Base-by-base conservation (phyloP, 768 basidiomycete genomes). In the Obba rivulosa region DNA sequence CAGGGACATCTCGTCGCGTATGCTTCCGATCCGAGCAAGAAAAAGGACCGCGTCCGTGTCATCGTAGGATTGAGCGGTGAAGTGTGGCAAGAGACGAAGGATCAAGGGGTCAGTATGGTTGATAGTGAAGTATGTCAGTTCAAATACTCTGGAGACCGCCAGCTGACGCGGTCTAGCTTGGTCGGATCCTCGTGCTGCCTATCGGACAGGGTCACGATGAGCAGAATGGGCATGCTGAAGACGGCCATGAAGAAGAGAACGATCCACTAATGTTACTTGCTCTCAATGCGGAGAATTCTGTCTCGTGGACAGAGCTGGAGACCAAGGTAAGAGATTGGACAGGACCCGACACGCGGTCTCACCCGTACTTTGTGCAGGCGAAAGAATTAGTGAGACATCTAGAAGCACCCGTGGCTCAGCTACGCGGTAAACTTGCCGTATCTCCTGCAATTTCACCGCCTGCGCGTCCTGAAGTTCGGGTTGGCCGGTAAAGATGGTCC, bases 21-120 rank as follows among this genome's bases (percentile, higher is more conserved):
- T 57, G 81, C 82, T 4, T 75, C 77, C 37, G 69, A 76, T 22
- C 72, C 74, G n/a, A 58, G 65, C 22, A 69, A 78, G 44, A 64
- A 80, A 22, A 90, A 88, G 66, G 87, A 90, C 57, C 81, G 85
- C 45, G 75, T 89, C 40, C 78, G 84, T 45, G 77, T 89, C 37
- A 69, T 84, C 22, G 84, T 83, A 8, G 87, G 87, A 14, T 66
- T 91, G 24, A 79, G 80, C 36, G 78, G 79, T 9, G 87, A 89
- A 62, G 72, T 87, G 28, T 91, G 88, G 87, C 79, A 79, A 43
- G 87, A 90, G 65, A 85, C 81, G 22, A 74, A 71, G 51, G 80
- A 77, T 20, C 73, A 81, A 40, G 81, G 78, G 9, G 69, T 73
- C 39, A 85, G 84, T 16, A 85, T 84, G 80, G 83, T 81, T 3